Evolutionary conservation across 2,329 filamentous ascomycete genomes (phyloP), one percentile per base, ranked within the genome.

Genomic region (Dactylonectria macrodidyma): DNA sequence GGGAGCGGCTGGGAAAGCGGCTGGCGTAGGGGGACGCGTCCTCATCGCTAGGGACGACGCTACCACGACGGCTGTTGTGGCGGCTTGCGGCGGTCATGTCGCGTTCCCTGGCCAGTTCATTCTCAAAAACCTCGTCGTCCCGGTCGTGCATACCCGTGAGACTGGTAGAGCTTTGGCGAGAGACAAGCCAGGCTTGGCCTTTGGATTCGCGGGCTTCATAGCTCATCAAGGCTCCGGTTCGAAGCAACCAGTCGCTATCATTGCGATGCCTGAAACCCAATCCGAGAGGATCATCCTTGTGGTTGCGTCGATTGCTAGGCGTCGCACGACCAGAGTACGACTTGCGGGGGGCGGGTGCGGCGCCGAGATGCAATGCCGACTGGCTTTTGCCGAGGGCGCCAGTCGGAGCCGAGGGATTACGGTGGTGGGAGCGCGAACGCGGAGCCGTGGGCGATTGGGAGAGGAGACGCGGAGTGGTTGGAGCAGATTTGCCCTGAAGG

Each of bases 101-200:
- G 50, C 83, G 83, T 75, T 89, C 86, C 46, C 84, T 82, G 12
- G 83, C 84, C 24, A 88, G 78, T 75, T 88, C 85, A 52, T 82
- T 80, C 73, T 89, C 85, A 66, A 87, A 83, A 11, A 82, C 84
- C 67, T 87, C 86, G 46, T 89, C 87, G 4, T 88, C 87, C 3
- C 82, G 82, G 38, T 88, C 85, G 8, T 80, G 82, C 75, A 86
- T 79, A 26, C 84, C 87, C 1, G 85, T 81, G 19, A 92, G 83
- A 75, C 87, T 91, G 9, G 89, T 92, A 2, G 90, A 91, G 76
- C 89, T 91, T 62, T 87, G 88, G 54, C 89, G 85, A 26, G 89
- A 89, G n/a, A 88, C 83, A 22, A 93, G 85, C 91, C 91, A 93
- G 14, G 87, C 82, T 78, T 93, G 90, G 14, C 91, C 91, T 79